These are phyloP conservation scores for Piedraia hortae DNA, from an alignment of 2,329 filamentous ascomycete genomes.

Conservation along the genomic window DNA sequence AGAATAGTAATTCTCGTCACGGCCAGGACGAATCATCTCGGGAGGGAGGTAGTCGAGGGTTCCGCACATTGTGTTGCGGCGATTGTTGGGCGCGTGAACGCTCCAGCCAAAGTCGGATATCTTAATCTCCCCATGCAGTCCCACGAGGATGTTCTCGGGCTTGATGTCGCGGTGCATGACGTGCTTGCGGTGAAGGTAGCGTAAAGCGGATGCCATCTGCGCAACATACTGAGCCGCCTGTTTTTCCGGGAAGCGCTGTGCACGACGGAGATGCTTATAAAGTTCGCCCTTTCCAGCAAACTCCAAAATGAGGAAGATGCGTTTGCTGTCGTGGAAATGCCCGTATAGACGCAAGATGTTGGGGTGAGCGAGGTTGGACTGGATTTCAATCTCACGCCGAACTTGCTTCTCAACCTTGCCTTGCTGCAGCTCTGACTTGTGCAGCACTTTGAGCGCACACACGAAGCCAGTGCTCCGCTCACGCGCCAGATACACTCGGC, in stretches of 20 bases:
- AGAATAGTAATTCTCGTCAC: constrained; percentile 60
- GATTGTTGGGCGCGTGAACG: constrained; percentile 85
- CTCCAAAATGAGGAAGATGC: constrained; percentile 66
- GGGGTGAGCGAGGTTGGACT: constrained; percentile 61
- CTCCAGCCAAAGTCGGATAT: constrained; percentile 97
- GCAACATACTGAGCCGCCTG: constrained; percentile 69
- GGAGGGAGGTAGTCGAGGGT: constrained; percentile 92
- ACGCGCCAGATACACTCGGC: constrained; percentile 59
- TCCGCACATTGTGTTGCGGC: constrained; percentile 84
- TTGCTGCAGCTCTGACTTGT: constrained; percentile 58
- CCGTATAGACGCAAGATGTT: constrained; percentile 65
- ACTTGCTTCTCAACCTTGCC: constrained; percentile 70
- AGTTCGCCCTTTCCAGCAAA: constrained; percentile 67
- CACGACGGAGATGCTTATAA: constrained; percentile 61
- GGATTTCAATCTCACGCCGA: constrained; percentile 67
- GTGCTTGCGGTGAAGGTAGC: constrained; percentile 86
- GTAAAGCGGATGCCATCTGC: constrained; percentile 70
- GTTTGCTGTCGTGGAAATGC: constrained; percentile 71
- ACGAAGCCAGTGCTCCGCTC: constrained; percentile 57
- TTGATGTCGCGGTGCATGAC: constrained; percentile 96
- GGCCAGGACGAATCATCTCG: constrained; percentile 76
- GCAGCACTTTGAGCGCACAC: constrained; percentile 62
- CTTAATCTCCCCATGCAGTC: constrained; percentile 93
- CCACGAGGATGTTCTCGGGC: constrained; percentile 86
- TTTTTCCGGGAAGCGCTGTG: constrained; percentile 58